Evolutionary conservation across 225 moss, liverwort and hornwort genomes (phyloP), one percentile per base, ranked within the genome.

Genomic region (Marchantia paleacea): DNA sequence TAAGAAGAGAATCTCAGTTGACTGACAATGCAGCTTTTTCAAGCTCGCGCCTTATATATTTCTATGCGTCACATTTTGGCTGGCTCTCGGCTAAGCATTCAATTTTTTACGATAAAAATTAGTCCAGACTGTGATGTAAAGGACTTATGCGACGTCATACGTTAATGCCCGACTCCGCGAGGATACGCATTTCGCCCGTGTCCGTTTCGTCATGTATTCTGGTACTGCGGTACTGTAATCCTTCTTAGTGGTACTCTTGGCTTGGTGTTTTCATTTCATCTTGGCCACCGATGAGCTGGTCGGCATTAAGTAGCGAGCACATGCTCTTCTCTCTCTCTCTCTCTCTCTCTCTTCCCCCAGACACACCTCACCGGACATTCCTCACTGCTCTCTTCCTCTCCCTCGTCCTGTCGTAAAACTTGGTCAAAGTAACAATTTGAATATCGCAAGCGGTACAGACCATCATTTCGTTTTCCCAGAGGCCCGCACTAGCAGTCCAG

Each of bases 1-100:
- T 73, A 54, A 73, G 73, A 73, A 73, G 14, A 73, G 73, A 73
- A 73, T 54, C 61, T 48, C 22, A 60, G 60, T 12, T 76, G 76
- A 11, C 47, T 20, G 48, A 6, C 25, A 54, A 10, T 55, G 61
- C 60, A 61, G 58, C 58, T 58, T 76, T 76, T 39, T 18, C 58
- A 60, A 60, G 53, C 53, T 52, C 22, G 26, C 25, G 73, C 52
- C 6, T 52, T 52, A 52, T 26, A 52, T 52, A 73, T 73, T 73
- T 68, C 30, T 28, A 25, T 73, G 52, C 73, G 10, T 54, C 73
- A 52, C 53, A 52, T n/a, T 20, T 51, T 72, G 69, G 47, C 69
- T 48, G 31, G 69, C 69, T 69, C 25, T 69, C 20, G 19, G 31
- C 47, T 18, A 13, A 5, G 16, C 39, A 39, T 7, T 52, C 48